Evolutionary conservation across 129 eudicot species (phyloP), one percentile per base, ranked within the genome.

Genomic region (Centella asiatica): DNA sequence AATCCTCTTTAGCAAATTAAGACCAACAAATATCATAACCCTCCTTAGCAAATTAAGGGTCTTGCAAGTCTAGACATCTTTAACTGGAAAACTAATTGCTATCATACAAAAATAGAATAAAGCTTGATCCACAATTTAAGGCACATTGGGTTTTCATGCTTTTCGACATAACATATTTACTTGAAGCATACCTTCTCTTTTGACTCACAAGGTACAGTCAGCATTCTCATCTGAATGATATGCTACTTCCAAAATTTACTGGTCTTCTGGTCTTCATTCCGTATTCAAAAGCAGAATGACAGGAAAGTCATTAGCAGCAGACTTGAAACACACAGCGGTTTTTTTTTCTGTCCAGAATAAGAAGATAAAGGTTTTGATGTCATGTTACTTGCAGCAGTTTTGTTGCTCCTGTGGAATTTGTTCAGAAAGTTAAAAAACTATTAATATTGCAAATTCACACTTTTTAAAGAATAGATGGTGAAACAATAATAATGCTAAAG

Each of bases 381-480:
- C 45, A 72, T 66, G 33, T 82, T 85, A 39, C 69, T 78, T 20
- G 88, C 74, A 46, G 85, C 76, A 53, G 87, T 61, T 71, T 64
- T 75, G 71, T 85, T 85, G 74, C 74, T 56, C 83, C 97, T 89
- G 81, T 22, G 26, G 32, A 71, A 57, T 23, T 32, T 27, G 4
- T 7, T 25, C 17, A 26, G 32, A 31, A 60, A 65, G 34, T 48
- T 48, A 22, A 22, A 48, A 17, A 9, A 51, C 24, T 15, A 65
- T 23, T 8, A 65, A 36, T 31, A 32, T 18, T 33, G 55, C 28
- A 27, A 29, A 27, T 51, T 47, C 25, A 18, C 7, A 18, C 1
- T 47, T 15, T 4, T 18, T 17, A 0, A 47, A 6, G 7, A 3
- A 3, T 18, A n/a, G 22, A 18, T 4, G 22, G 51, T 32, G 31